A percentile compares a stretch with the other conserved stretches of the same genome.
These are phyloP conservation scores for Corrigiola litoralis DNA, from an alignment of 179 eudicot species.

Conservation along the genomic window DNA sequence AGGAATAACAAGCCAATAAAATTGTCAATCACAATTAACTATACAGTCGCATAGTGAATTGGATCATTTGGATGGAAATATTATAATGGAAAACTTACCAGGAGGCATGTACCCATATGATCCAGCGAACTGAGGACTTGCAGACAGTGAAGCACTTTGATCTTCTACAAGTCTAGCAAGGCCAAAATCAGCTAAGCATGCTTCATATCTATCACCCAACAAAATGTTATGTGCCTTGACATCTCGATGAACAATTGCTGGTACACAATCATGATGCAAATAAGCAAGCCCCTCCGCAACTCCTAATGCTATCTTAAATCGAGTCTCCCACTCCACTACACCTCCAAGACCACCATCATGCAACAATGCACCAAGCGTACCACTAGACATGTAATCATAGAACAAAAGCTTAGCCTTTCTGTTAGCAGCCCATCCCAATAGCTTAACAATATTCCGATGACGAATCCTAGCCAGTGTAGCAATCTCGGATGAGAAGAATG, in stretches of 20 bases:
- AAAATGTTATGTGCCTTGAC: conserved; percentile 82
- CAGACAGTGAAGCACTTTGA: conserved; percentile 42
- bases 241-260: conserved; percentile 80
- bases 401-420: conserved; percentile 62
- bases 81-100: conserved; percentile 37
- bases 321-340: conserved; percentile 59
- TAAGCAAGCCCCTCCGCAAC: conserved; percentile 89
- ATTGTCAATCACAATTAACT: background rate
- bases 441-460: conserved; percentile 70
- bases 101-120: conserved; percentile 96
- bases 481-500: conserved; percentile 77
- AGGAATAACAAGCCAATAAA: background rate
- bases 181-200: conserved; percentile 90
- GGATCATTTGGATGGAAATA: too few species aligned
- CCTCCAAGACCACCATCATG: conserved; percentile 35
- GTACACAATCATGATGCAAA: conserved; percentile 85
- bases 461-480: conserved; percentile 70
- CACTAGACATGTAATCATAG: conserved; percentile 67
- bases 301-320: conserved; percentile 78
- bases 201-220: conserved; percentile 75
- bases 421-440: conserved; percentile 81
- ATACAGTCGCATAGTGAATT: background rate
- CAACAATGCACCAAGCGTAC: conserved; percentile 60
- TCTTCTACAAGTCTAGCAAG: conserved; percentile 75
- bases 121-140: conserved; percentile 72